Percentiles rank a stretch among this genome's conserved stretches.
Conservation (phyloP, 805 yeast genomes). For the Yarrowia sp. region DNA sequence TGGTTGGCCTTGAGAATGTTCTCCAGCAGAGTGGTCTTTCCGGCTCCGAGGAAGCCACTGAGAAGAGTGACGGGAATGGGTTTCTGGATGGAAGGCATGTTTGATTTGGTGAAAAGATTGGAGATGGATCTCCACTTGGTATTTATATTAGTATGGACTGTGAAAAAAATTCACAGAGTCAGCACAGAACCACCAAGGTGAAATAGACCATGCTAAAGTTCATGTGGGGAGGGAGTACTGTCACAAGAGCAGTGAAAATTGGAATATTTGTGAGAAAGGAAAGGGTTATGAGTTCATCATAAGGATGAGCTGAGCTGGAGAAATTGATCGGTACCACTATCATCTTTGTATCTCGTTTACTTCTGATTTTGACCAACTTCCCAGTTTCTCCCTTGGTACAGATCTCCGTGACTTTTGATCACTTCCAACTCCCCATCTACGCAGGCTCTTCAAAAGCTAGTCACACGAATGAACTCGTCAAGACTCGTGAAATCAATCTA, state of each 20-base stretch:
- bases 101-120: neutral
- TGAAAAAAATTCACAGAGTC: neutral
- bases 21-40: conserved; percentile 58
- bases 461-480: neutral
- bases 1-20: conserved; percentile 53
- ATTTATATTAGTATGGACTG: conserved; percentile 14
- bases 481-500: neutral
- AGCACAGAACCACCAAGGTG: conserved; percentile 21
- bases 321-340: neutral
- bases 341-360: neutral
- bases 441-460: neutral
- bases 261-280: neutral
- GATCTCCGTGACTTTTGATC: neutral
- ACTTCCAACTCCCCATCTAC: neutral
- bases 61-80: conserved; percentile 57
- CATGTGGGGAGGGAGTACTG: neutral
- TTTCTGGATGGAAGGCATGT: conserved; percentile 39
- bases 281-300: neutral
- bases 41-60: conserved; percentile 58
- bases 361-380: too few relatives aligned
- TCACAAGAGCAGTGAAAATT: neutral
- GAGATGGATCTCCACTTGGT: neutral
- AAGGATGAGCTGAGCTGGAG: too few relatives aligned
- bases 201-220: conserved; percentile 11
- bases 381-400: neutral